Evolutionary conservation across 495 filamentous ascomycete species (phyloP).

Genomic region (Extremus antarcticus): DNA sequence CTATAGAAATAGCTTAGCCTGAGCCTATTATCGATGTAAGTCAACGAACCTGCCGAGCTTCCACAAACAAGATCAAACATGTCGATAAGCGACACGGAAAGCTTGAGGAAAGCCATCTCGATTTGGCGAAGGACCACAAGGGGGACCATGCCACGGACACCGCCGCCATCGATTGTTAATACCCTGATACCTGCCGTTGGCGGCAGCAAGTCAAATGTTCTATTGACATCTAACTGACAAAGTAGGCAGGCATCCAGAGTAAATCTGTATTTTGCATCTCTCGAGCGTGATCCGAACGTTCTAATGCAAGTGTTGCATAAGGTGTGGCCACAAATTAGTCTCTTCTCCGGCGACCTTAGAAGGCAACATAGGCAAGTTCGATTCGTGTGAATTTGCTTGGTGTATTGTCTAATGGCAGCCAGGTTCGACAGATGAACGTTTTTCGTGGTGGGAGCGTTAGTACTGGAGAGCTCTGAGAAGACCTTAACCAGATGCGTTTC

Average conservation of each 20-base stretch:
- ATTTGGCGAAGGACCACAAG: constrained; percentile 28
- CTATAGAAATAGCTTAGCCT: constrained; percentile 17
- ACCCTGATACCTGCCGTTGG: constrained; percentile 29
- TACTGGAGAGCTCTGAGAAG: background rate
- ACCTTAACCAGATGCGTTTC: background rate
- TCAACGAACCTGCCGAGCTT: constrained; percentile 11
- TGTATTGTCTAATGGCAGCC: background rate
- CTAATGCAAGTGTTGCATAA: constrained; percentile 27
- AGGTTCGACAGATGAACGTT: background rate
- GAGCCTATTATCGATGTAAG: too few relatives aligned
- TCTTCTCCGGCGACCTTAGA: constrained; percentile 21
- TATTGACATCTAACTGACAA: constrained; percentile 19
- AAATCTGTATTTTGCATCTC: constrained; percentile 23
- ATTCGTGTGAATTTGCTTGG: background rate
- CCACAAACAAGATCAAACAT: constrained; percentile 28
- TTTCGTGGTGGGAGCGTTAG: background rate
- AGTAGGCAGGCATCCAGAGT: constrained; percentile 7
- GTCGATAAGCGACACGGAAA: constrained; percentile 21
- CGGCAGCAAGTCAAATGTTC: constrained; percentile 19
- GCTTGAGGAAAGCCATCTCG: constrained; percentile 21
- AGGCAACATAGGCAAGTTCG: constrained; percentile 25
- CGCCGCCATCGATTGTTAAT: constrained; percentile 30
- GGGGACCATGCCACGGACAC: constrained; percentile 28
- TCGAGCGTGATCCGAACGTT: constrained; percentile 18
- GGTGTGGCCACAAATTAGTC: constrained; percentile 24